Percentiles rank a stretch among this genome's conserved stretches.
Conservation (phyloP, 352 stramenopile genomes). For the Phytophthora agathidicida region DNA sequence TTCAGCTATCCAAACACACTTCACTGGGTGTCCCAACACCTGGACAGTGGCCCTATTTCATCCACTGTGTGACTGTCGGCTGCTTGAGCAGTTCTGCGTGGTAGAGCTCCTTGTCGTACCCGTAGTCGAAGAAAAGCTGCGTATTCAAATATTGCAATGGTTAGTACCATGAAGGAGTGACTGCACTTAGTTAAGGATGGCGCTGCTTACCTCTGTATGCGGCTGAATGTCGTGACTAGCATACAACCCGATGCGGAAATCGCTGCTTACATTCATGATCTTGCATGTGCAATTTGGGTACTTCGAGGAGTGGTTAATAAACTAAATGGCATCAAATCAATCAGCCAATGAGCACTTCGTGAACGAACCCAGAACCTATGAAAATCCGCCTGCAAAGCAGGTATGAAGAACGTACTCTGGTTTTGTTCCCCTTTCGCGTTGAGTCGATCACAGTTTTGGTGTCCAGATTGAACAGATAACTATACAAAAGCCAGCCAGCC, state of each 20-base stretch:
- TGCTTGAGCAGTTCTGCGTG: constrained; percentile 65
- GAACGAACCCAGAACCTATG: too few species aligned
- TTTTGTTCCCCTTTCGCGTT: constrained; percentile 95
- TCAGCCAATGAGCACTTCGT: neutral
- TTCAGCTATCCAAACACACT: neutral
- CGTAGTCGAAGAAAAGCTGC: constrained; percentile 90
- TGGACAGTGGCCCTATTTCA: constrained; percentile 40
- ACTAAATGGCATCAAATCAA: constrained; percentile 50
- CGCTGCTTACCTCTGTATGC: constrained; percentile 73
- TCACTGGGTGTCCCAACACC: neutral
- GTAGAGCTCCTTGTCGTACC: constrained; percentile 76
- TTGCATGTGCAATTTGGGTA: constrained; percentile 90
- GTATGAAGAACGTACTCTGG: constrained; percentile 60
- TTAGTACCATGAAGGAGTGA: neutral
- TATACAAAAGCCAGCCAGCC: constrained; percentile 15
- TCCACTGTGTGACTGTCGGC: constrained; percentile 69
- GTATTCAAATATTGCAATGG: neutral
- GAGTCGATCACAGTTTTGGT: constrained; percentile 93
- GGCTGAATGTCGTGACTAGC: constrained; percentile 88
- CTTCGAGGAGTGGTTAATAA: constrained; percentile 87
- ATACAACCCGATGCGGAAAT: constrained; percentile 94
- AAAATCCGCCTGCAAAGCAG: too few species aligned
- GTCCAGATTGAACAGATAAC: constrained; percentile 95
- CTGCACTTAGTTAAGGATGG: too few species aligned
- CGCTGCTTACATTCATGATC: constrained; percentile 92